phyloP scores from a whole-genome alignment of 331 rosid genomes.

The Malus hybrid region DNA sequence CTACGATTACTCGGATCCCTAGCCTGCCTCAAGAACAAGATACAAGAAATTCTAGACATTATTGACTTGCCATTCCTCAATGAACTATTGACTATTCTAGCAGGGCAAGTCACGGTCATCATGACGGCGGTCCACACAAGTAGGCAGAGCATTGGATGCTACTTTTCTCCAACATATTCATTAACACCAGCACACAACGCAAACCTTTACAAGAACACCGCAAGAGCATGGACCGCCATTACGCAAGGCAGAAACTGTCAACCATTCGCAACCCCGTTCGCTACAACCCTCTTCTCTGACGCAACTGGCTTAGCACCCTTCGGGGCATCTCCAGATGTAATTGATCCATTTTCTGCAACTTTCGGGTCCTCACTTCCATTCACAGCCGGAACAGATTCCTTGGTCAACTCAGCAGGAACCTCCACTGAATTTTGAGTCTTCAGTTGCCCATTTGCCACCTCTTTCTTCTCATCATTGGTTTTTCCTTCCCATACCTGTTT shows the following conservation, averaged over 20 bases:
- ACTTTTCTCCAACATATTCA: conserved; percentile 10
- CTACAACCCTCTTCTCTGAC: conserved; percentile 41
- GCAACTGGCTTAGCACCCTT: conserved; percentile 72
- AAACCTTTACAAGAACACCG: background rate
- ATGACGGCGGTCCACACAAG: conserved; percentile 25
- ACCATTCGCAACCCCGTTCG: conserved; percentile 65
- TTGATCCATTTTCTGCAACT: conserved; percentile 39
- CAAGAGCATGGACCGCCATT: conserved; percentile 35
- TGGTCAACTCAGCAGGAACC: conserved; percentile 33
- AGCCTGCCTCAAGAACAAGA: conserved; percentile 26
- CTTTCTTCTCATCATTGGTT: conserved; percentile 56
- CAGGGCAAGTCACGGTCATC: conserved; percentile 21
- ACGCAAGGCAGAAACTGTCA: conserved; percentile 33
- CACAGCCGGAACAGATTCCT: conserved; percentile 29
- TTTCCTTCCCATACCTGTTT: conserved; percentile 85
- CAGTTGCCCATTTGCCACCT: conserved; percentile 40
- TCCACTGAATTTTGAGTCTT: conserved; percentile 32
- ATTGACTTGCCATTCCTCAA: conserved; percentile 31
- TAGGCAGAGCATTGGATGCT: conserved; percentile 5
- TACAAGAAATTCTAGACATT: conserved; percentile 21
- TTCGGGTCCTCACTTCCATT: conserved; percentile 27
- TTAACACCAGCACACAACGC: conserved; percentile 2
- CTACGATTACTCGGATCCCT: conserved; percentile 24
- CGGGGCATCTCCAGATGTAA: conserved; percentile 55
- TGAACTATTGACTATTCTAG: conserved; percentile 32